phyloP scores from a whole-genome alignment of 2,329 filamentous ascomycete genomes.

The Canariomyces notabilis region DNA sequence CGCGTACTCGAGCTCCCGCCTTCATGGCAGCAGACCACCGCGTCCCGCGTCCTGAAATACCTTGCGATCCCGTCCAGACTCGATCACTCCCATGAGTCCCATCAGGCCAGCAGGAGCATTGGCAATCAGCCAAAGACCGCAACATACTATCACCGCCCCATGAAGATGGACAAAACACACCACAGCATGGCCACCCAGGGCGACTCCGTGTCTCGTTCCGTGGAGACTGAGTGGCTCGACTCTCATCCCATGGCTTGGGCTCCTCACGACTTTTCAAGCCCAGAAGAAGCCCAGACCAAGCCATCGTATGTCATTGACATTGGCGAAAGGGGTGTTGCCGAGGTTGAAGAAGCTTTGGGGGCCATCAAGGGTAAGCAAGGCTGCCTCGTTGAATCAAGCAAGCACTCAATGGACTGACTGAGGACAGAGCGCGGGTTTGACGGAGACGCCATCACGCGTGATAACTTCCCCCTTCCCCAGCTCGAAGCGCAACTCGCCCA shows the following conservation, averaged over 20 bases:
- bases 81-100: no score
- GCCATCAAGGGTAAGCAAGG: slow-evolving; percentile 11
- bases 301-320: slow-evolving; percentile 8
- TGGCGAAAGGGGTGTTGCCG: slow-evolving; percentile 2
- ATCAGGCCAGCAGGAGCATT: background rate
- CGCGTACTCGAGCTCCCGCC: no score
- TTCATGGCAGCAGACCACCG: no score
- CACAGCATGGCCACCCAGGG: background rate
- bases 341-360: slow-evolving; percentile 13
- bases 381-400: background rate
- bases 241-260: slow-evolving; percentile 17
- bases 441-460: slow-evolving; percentile 32
- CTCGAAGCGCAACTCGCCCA: slow-evolving; percentile 33
- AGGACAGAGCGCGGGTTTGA: slow-evolving; percentile 31
- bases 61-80: background rate
- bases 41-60: no score
- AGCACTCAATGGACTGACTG: slow-evolving; percentile 2
- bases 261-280: slow-evolving; percentile 5
- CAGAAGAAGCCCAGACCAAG: background rate
- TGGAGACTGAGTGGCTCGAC: background rate
- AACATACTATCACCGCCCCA: background rate
- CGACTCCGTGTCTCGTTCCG: background rate
- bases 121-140: no score
- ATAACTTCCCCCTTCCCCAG: slow-evolving; percentile 39
- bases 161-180: background rate